Evolutionary conservation across 148 eudicot genomes (phyloP).

Genomic region (Rhododendron henanense): DNA sequence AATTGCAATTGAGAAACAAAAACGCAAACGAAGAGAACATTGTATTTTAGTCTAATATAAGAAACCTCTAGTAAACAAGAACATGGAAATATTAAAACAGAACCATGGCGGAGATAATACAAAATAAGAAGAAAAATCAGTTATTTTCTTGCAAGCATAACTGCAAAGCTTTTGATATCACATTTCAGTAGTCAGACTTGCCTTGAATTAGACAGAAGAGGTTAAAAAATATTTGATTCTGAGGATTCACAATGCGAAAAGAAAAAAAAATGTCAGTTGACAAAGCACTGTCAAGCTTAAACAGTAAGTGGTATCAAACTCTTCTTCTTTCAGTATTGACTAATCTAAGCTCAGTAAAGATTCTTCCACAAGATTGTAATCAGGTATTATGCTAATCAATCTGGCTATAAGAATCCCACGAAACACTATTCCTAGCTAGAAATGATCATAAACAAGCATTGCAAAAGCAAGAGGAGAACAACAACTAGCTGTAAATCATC

Average conservation of each 20-base stretch:
- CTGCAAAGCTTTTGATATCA: background rate
- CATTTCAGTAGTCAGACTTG: background rate
- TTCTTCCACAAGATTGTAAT: background rate
- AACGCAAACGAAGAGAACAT: background rate
- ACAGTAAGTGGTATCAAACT: background rate
- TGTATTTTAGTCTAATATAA: background rate
- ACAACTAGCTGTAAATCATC: background rate
- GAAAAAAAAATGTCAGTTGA: background rate
- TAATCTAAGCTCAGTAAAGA: background rate
- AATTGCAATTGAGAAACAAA: background rate
- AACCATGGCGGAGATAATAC: background rate
- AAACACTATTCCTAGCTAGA: conserved; percentile 12
- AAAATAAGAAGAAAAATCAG: background rate
- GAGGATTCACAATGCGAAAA: background rate
- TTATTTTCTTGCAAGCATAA: conserved; percentile 1
- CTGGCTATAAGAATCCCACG: background rate
- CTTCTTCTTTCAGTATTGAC: background rate
- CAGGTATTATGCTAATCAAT: background rate
- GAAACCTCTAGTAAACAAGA: background rate
- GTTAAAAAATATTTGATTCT: background rate
- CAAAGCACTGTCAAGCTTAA: background rate
- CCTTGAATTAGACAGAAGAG: background rate
- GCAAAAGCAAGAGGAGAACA: conserved; percentile 10
- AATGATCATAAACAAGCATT: background rate
- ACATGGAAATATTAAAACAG: background rate